Conservation (phyloP, 1,284 basidiomycete genomes). For the Hypsizygus ulmarius region DNA sequence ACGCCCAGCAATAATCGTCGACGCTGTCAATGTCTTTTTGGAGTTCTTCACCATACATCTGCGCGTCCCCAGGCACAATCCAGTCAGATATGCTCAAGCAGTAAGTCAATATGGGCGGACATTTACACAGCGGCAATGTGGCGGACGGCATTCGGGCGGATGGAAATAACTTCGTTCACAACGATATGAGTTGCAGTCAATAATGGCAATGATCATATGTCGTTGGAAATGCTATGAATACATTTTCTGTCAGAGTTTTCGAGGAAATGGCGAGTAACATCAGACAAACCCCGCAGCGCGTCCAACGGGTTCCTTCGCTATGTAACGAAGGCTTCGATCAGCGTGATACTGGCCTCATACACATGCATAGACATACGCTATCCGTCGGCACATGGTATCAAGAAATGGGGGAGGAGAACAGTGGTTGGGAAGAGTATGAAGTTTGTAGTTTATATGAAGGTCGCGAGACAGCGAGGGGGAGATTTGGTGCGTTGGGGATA, state of each 20-base stretch:
- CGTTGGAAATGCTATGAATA: constrained; percentile 65
- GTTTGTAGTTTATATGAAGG: background rate
- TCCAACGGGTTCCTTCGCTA: constrained; percentile 73
- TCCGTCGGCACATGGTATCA: constrained; percentile 49
- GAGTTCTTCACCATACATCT: constrained; percentile 56
- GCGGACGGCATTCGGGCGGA: constrained; percentile 45
- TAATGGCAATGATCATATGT: constrained; percentile 62
- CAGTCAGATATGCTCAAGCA: background rate
- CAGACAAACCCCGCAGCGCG: constrained; percentile 56
- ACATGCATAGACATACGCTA: constrained; percentile 43
- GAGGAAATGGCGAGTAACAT: background rate
- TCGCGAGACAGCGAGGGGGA: constrained; percentile 5
- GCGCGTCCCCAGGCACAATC: constrained; percentile 5
- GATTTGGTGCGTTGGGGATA: constrained; percentile 6
- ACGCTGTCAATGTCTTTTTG: constrained; percentile 54
- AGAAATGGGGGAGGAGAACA: constrained; percentile 3
- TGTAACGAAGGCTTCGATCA: constrained; percentile 13
- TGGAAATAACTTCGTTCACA: constrained; percentile 67
- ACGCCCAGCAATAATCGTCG: constrained; percentile 55
- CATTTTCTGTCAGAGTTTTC: background rate
- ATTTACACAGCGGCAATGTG: constrained; percentile 20
- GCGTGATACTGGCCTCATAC: constrained; percentile 1
- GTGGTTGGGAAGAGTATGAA: background rate
- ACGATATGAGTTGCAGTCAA: constrained; percentile 58
- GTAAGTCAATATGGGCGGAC: constrained; percentile 11